Evolutionary conservation across 1,139 yeast genomes (phyloP), one percentile per base, ranked within the genome.

Genomic region (Suhomyces bribrorum): DNA sequence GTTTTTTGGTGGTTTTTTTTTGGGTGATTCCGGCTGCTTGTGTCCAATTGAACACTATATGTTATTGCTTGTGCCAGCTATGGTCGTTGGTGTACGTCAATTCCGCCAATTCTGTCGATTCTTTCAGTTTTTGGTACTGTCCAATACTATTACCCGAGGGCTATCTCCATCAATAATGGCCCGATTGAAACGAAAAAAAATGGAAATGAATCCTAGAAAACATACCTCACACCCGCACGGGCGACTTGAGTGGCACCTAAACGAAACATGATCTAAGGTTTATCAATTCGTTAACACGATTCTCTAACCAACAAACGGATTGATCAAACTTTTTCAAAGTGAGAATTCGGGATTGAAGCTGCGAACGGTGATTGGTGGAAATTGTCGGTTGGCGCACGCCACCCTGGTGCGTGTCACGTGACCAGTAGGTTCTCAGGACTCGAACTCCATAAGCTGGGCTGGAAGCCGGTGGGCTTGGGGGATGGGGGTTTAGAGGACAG

Each of bases 181-280:
- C 25, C 34, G 34, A 22, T 22, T 24, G 32, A 27, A 13, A 22
- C 14, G 14, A 7, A 20, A 17, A 7, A 22, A 25, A 26, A 7
- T 13, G 18, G 18, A 13, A 14, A 4, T 13, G 28, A 18, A 16
- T 9, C 6, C 12, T 5, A 14, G 11, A 31, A 29, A 36, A 76
- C 81, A 59, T 72, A 77, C 81, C 81, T 77, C 52, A 75, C 73
- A 58, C 78, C 78, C 61, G 71, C 59, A 54, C 84, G 84, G 71
- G 77, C 79, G 59, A 72, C 77, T 65, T 75, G 79, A 58, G 69
- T 64, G 59, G 79, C 78, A 67, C 82, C 78, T 73, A 79, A 75
- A 66, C 82, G 79, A 72, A 79, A 79, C 86, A 81, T 81, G 51
- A 47, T 60, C 28, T 14, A 25, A 40, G 26, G 29, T 32, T 40